Base-by-base conservation (phyloP, 176 grass and related monocot genomes). In the Oryza punctata region DNA sequence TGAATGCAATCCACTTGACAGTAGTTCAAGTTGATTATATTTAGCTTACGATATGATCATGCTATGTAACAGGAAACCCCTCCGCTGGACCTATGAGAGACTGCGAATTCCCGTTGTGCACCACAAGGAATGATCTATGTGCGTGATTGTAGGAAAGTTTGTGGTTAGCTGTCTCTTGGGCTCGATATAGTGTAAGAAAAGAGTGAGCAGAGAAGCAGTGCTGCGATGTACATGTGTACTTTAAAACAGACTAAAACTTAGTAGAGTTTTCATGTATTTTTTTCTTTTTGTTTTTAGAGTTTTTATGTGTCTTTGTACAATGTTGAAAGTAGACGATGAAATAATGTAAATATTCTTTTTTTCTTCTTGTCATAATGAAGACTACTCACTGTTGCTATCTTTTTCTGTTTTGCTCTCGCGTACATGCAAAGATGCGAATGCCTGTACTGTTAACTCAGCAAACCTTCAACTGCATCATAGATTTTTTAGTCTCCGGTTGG, bases 151-250 rank as follows among this genome's bases (percentile, higher is more conserved):
- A 52, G 67, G 61, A 26, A 70, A 70, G 26, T 30, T 21, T 63
- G 52, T 82, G 67, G 67, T 4, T 61, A 7, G 52, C 12, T 12
- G 6, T 70, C 46, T 26, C 7, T 30, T 59, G 3, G 33, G 27
- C 50, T 81, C 23, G 26, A 29, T 70, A 23, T 11, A 15, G 19
- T 38, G 4, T 18, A 67, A 57, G 63, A 29, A 66, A 67, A 45
- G 32, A 43, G 41, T 50, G 33, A 60, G 46, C 21, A 67, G 11
- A 45, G 80, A 43, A 45, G 57, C 24, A 10, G 80, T 5, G 10
- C n/a, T 63, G 26, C 6, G 24, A 44, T 63, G 80, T 82, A 61
- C 35, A 72, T 77, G 32, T 72, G 68, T 72, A 28, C 24, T 30
- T 45, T 45, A 41, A 41, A n/a, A 21, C 43, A 72, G 15, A 72